Evolutionary conservation across 805 yeast genomes (phyloP), one percentile per base, ranked within the genome.

Genomic region (Kodamaea neixiangensis): DNA sequence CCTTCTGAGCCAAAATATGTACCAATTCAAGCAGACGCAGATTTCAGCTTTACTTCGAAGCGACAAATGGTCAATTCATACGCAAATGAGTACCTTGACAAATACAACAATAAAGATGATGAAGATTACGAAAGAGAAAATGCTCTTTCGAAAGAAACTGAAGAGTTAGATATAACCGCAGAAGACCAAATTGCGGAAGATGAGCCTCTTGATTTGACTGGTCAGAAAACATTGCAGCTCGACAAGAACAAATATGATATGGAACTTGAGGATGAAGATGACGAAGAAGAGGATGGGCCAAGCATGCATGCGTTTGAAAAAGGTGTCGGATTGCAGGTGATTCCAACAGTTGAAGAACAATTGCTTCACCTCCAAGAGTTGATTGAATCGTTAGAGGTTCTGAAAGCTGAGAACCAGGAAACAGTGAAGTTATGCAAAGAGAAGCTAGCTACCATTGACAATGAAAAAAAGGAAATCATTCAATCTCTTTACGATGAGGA

Each of bases 51-150:
- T 22, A 44, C 49, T 7, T 37, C 39, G 22, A 50, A 46, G 25
- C 13, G 50, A 40, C 53, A 54, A 37, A 18, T 43, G 38, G 22
- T 43, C 11, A 46, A 35, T 35, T 25, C 38, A 20, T 46, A 47
- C 20, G 44, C 44, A 7, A 51, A 50, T 13, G 59, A 56, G 21
- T 56, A 56, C 38, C 49, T 37, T 2, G 59, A 56, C 19, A 46
- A 49, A n/a, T 50, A 14, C 39, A 48, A 52, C 45, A 56, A 56
- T 19, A 49, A 52, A 15, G 59, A 56, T 20, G 54, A 56, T 35
- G 56, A 50, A 31, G 52, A 52, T n/a, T 15, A 22, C 4, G 51
- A 43, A 5, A 50, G 52, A 13, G 48, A 37, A 15, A 47, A 47
- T 7, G 48, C 52, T 5, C 41, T 49, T 20, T 46, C 41, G 9